Evolutionary conservation across 805 yeast genomes (phyloP), one percentile per base, ranked within the genome.

Genomic region (Saccharomyces jurei): DNA sequence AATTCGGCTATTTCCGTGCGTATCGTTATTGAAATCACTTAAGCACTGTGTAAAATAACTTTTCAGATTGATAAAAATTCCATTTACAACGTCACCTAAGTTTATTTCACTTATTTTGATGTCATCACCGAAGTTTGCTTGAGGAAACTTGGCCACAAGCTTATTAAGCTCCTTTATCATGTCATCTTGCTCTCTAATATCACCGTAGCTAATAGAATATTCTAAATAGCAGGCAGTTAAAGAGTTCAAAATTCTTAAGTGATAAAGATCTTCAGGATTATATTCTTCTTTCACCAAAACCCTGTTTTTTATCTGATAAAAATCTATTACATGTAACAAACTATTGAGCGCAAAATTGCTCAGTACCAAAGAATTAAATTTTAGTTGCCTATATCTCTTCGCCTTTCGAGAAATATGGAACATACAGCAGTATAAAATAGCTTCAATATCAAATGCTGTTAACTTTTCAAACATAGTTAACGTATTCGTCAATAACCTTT

Each of bases 371-470:
- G 77, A 72, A 63, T 82, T 82, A 57, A 79, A 70, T 51, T 75
- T 74, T n/a, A 77, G 70, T 60, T 81, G 85, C 50, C 74, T 60
- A 55, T 68, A 68, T 32, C 71, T 59, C 52, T 74, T 69, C 3
- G 82, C 78, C 56, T 80, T 80, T 57, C 83, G 70, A 1, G 83
- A 78, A 49, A 80, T 75, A 58, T 79, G 79, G 62, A 79, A 82
- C 63, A 79, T 66, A 22, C 81, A 74, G 51, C 82, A 73, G 60
- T 82, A 82, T 28, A 81, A 60, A 8, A 82, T 74, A 0, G 84
- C 85, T 61, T 82, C 87, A 36, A 81, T 75, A 60, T 82, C 86
- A 64, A 80, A 83, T 58, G 80, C 84, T 4, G 78, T 78, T 30
- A 81, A 64, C n/a, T 80, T 79, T 47, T 75, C 78, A 3, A 81